phyloP scores from a whole-genome alignment of 371 early-diverging fungal genomes.

The Apophysomyces ossiformis region DNA sequence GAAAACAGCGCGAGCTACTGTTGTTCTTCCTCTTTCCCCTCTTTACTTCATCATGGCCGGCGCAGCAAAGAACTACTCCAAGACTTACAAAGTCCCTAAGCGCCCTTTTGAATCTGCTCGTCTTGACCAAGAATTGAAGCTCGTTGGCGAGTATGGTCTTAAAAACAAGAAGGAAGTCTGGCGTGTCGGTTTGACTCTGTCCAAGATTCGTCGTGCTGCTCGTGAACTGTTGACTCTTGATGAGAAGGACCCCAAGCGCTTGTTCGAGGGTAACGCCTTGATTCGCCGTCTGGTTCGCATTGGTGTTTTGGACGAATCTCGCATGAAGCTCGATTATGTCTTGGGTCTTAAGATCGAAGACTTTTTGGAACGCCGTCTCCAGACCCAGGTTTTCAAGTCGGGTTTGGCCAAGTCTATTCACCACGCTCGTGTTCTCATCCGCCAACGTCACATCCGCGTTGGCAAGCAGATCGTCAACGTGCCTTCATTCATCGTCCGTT shows the following conservation, averaged over 20 bases:
- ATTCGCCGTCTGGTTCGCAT: slow-evolving; percentile 98
- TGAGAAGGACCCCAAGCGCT: slow-evolving; percentile 97
- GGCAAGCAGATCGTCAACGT: slow-evolving; percentile 99
- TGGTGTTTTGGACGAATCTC: slow-evolving; percentile 97
- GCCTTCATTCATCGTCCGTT: slow-evolving; percentile 94
- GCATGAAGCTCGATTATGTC: slow-evolving; percentile 99
- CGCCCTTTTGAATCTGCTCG: slow-evolving; percentile 98
- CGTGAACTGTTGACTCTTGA: slow-evolving; percentile 99
- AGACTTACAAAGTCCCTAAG: slow-evolving; percentile 97
- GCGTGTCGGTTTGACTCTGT: slow-evolving; percentile 95
- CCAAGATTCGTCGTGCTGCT: slow-evolving; percentile 99
- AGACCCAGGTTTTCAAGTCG: slow-evolving; percentile 99
- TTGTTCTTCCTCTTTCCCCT: slow-evolving; percentile 30
- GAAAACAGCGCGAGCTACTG: neutral
- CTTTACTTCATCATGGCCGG: slow-evolving; percentile 38
- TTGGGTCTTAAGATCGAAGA: slow-evolving; percentile 98
- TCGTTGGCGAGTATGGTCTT: slow-evolving; percentile 97
- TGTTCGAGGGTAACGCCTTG: slow-evolving; percentile 99
- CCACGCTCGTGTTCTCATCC: slow-evolving; percentile 99
- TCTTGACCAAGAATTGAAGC: slow-evolving; percentile 97
- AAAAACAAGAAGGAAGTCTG: slow-evolving; percentile 99
- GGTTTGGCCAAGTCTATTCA: slow-evolving; percentile 99
- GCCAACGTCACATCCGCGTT: slow-evolving; percentile 98
- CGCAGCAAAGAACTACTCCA: slow-evolving; percentile 68
- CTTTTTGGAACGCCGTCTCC: slow-evolving; percentile 99